Base-by-base conservation (phyloP, 208 protist genomes). In the Leptomonas pyrrhocoris region DNA sequence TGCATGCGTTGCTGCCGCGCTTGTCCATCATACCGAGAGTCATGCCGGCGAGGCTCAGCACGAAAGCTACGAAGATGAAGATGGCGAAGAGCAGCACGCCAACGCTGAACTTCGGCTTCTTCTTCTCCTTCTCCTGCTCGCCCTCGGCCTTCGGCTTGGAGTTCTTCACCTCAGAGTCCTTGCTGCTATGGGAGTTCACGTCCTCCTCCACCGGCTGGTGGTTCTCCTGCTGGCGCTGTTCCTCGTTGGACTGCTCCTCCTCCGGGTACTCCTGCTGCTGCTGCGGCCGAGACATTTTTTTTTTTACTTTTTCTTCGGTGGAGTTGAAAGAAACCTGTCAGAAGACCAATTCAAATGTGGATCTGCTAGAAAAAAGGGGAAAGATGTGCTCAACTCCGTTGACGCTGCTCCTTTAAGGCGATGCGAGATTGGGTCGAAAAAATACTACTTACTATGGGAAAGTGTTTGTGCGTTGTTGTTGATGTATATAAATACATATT, bases 1-100 rank as follows among this genome's bases (percentile, higher is more conserved):
- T 79, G 78, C 81, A 87, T 2, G 43, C 38, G 2, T 55, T 59
- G 68, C 58, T 40, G 13, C 0, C n/a, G 57, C 75, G 74, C 21
- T n/a, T 31, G 34, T 87, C 81, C 69, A 87, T 79, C 81, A 83
- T 83, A 27, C 81, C 81, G 40, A 83, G 31, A 19, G 81, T 58
- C 45, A 83, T 87, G 61, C 74, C 81, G 50, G 72, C 81, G n/a
- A 80, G 55, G 71, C 77, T 78, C n/a, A 87, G 65, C 56, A 80
- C 77, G 50, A 83, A 83, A 30, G 64, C 81, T 45, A 40, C 59
- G 46, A 87, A 74, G 54, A 75, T 68, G 48, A 67, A 53, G 64
- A 83, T 62, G 42, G 73, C 63, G 58, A 83, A 87, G 68, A 87
- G 34, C 51, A 87, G 60, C 21, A 81, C 72, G 40, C 63, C 61